These are phyloP conservation scores for Candida stauntonica DNA, from an alignment of 805 yeast species.

Conservation along the genomic window DNA sequence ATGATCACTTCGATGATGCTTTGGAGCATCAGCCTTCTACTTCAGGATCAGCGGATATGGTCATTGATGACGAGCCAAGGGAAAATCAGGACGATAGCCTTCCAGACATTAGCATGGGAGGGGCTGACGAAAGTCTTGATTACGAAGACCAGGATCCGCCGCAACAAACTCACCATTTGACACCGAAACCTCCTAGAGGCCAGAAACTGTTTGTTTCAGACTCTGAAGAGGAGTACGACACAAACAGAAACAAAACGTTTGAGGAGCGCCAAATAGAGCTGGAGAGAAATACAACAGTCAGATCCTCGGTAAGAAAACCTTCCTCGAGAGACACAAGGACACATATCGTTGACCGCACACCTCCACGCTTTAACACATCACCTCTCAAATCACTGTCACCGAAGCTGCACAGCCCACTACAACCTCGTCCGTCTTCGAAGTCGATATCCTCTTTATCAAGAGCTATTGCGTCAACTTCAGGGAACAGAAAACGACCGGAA, in stretches of 20 bases:
- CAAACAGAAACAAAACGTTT: constrained; percentile 7
- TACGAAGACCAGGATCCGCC: no score
- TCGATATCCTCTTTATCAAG: constrained; percentile 10
- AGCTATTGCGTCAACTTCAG: constrained; percentile 17
- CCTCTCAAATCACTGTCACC: constrained; percentile 9
- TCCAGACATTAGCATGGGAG: no score
- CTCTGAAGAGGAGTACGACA: constrained; percentile 6
- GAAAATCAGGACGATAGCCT: not conserved
- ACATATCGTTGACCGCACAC: not conserved
- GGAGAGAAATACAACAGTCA: constrained; percentile 20
- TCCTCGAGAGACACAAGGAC: not conserved
- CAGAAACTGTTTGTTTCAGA: constrained; percentile 19
- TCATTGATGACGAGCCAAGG: constrained; percentile 25
- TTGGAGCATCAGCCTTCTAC: constrained; percentile 16
- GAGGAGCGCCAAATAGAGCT: constrained; percentile 17
- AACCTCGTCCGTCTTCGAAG: constrained; percentile 7
- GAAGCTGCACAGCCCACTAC: constrained; percentile 12
- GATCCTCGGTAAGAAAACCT: constrained; percentile 8
- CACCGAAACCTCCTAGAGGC: constrained; percentile 12
- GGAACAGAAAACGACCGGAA: constrained; percentile 3
- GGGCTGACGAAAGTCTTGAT: no score
- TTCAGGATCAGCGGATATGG: constrained; percentile 21
- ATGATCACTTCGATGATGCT: constrained; percentile 21
- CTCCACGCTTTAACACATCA: constrained; percentile 9
- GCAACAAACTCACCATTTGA: no score